These are phyloP conservation scores for Nicotiana noctiflora DNA, from an alignment of 257 asterid species.

Conservation along the genomic window DNA sequence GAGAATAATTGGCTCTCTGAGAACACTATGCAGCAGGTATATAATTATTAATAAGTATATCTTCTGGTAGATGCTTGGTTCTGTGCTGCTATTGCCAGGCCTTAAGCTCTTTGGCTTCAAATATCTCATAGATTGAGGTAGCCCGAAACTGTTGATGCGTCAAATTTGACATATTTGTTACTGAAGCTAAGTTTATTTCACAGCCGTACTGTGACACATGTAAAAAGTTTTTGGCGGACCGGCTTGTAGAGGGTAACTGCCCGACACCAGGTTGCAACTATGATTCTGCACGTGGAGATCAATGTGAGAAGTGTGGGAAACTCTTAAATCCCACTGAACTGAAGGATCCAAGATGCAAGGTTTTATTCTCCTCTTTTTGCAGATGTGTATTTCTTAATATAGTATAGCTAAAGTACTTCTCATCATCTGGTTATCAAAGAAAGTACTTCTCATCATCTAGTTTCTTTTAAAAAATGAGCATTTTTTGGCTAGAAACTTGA, in stretches of 20 bases:
- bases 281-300: slow-evolving; percentile 88
- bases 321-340: slow-evolving; percentile 79
- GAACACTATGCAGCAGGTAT: slow-evolving; percentile 76
- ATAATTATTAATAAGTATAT: background rate
- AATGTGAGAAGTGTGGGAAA: slow-evolving; percentile 78
- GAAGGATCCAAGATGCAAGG: slow-evolving; percentile 86
- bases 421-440: background rate
- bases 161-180: slow-evolving; percentile 6
- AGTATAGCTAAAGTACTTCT: no score
- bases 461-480: background rate
- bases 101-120: background rate
- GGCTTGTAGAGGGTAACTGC: slow-evolving; percentile 76
- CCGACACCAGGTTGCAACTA: slow-evolving; percentile 69
- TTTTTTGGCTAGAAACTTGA: no score
- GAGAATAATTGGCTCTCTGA: slow-evolving; percentile 70
- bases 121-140: background rate
- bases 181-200: slow-evolving; percentile 6
- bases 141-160: background rate
- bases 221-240: slow-evolving; percentile 68
- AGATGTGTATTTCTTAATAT: background rate
- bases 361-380: slow-evolving; percentile 11
- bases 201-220: slow-evolving; percentile 79
- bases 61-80: background rate
- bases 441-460: background rate
- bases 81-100: background rate